Evolutionary conservation across 148 eudicot species (phyloP).

Genomic region (Tetragonia tetragonoides): DNA sequence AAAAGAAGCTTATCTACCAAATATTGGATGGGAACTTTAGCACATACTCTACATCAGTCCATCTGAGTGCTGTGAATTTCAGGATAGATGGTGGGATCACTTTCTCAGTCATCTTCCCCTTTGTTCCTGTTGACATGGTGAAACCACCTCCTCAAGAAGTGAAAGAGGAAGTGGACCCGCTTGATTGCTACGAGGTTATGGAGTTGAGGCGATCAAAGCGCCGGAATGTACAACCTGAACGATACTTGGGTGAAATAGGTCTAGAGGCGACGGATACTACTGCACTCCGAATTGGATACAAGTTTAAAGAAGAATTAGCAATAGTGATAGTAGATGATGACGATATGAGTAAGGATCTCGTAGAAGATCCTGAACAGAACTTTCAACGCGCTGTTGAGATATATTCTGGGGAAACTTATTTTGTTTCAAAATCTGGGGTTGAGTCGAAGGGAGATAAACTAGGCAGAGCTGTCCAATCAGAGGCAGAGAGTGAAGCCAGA

Average conservation of each 20-base stretch:
- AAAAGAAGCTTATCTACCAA: slow-evolving; percentile 63
- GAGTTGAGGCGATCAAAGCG: slow-evolving; percentile 83
- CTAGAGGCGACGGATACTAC: slow-evolving; percentile 52
- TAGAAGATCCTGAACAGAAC: slow-evolving; percentile 24
- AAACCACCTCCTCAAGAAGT: slow-evolving; percentile 24
- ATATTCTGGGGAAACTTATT: slow-evolving; percentile 23
- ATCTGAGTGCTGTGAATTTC: slow-evolving; percentile 54
- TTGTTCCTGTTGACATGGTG: slow-evolving; percentile 24
- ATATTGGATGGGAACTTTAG: slow-evolving; percentile 45
- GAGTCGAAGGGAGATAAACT: slow-evolving; percentile 30
- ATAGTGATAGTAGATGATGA: slow-evolving; percentile 63
- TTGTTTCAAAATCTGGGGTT: slow-evolving; percentile 19
- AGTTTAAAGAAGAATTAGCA: slow-evolving; percentile 57
- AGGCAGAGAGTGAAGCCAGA: slow-evolving; percentile 13
- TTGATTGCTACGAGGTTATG: slow-evolving; percentile 29
- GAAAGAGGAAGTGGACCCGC: slow-evolving; percentile 23
- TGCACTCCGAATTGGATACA: slow-evolving; percentile 51
- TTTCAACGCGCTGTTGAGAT: slow-evolving; percentile 23
- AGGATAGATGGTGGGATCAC: slow-evolving; percentile 47
- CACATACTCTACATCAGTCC: slow-evolving; percentile 25
- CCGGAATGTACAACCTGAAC: slow-evolving; percentile 64
- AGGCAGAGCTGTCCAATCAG: not conserved
- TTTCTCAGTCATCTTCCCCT: slow-evolving; percentile 49
- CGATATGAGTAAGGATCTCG: slow-evolving; percentile 28
- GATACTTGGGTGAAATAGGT: slow-evolving; percentile 73